Evolutionary conservation across 2,329 filamentous ascomycete genomes (phyloP).

Genomic region (Didymella pinodella): DNA sequence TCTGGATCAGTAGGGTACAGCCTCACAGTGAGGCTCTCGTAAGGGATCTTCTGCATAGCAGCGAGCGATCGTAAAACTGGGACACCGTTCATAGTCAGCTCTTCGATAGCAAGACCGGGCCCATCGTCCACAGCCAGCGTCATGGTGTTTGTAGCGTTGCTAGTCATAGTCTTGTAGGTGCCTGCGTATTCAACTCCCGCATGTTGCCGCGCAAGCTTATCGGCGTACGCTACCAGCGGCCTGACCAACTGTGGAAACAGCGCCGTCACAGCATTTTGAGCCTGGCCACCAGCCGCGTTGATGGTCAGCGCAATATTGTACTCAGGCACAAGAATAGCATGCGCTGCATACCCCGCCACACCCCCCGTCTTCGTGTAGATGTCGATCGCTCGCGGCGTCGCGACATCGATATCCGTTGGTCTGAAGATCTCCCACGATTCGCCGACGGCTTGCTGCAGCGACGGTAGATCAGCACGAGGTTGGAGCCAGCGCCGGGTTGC

Average conservation of each 20-base stretch:
- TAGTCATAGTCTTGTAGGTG: constrained; percentile 20
- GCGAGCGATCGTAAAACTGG: constrained; percentile 28
- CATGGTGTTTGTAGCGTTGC: constrained; percentile 7
- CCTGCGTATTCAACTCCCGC: constrained; percentile 32
- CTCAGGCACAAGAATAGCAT: constrained; percentile 34
- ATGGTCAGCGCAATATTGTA: constrained; percentile 36
- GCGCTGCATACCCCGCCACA: constrained; percentile 33
- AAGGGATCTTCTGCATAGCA: constrained; percentile 9
- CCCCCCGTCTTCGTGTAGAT: constrained; percentile 39
- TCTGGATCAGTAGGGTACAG: constrained; percentile 36
- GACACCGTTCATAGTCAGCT: constrained; percentile 28
- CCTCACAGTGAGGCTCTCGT: constrained; percentile 27
- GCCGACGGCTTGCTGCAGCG: constrained; percentile 34
- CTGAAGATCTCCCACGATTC: constrained; percentile 42
- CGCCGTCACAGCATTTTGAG: constrained; percentile 18
- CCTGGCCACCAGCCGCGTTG: constrained; percentile 29
- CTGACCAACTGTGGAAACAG: constrained; percentile 26
- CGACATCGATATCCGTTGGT: constrained; percentile 26
- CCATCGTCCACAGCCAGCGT: constrained; percentile 31
- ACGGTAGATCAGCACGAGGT: constrained; percentile 29
- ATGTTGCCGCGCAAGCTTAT: constrained; percentile 30
- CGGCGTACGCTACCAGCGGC: constrained; percentile 32
- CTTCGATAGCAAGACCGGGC: constrained; percentile 31
- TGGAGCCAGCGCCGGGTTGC: constrained; percentile 36
- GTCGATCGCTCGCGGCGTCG: constrained; percentile 31